phyloP scores from a whole-genome alignment of 768 basidiomycete genomes.

The Kwoniella sp. region DNA sequence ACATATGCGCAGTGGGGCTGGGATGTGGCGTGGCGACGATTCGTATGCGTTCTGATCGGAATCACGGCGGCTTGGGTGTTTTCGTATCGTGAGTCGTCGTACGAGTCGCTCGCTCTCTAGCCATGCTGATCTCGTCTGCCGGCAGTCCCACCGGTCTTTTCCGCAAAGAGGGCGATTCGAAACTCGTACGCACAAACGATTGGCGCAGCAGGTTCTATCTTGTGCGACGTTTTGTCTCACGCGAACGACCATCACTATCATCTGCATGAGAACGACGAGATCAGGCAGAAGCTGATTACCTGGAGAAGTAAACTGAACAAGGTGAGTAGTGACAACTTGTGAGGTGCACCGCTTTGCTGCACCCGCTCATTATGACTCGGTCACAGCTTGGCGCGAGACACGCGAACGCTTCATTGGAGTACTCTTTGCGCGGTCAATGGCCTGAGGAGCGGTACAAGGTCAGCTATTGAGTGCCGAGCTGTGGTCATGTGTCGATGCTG shows the following conservation, averaged over 20 bases:
- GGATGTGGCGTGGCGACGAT: conserved; percentile 61
- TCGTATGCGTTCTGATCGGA: conserved; percentile 58
- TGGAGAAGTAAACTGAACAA: conserved; percentile 69
- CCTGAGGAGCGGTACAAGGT: conserved; percentile 75
- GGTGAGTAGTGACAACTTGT: conserved; percentile 52
- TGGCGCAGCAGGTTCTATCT: conserved; percentile 63
- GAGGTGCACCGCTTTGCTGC: conserved; percentile 46
- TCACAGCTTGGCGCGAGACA: conserved; percentile 20
- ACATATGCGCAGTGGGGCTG: conserved; percentile 46
- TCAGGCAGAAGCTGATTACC: conserved; percentile 65
- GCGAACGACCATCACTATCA: conserved; percentile 57
- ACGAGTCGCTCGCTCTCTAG: neutral
- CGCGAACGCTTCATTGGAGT: conserved; percentile 52
- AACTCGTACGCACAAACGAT: conserved; percentile 65
- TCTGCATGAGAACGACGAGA: conserved; percentile 57
- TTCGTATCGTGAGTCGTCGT: conserved; percentile 14
- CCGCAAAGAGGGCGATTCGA: conserved; percentile 70
- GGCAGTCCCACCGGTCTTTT: conserved; percentile 71
- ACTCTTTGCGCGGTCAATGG: conserved; percentile 71
- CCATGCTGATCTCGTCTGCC: conserved; percentile 5
- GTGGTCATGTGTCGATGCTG: neutral
- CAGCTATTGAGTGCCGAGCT: conserved; percentile 40
- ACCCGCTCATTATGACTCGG: too few relatives aligned
- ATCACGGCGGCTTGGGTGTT: conserved; percentile 68
- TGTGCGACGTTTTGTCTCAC: conserved; percentile 71